These are phyloP conservation scores for Phytophthora litchii DNA, from an alignment of 352 stramenopile genomes.

Conservation along the genomic window DNA sequence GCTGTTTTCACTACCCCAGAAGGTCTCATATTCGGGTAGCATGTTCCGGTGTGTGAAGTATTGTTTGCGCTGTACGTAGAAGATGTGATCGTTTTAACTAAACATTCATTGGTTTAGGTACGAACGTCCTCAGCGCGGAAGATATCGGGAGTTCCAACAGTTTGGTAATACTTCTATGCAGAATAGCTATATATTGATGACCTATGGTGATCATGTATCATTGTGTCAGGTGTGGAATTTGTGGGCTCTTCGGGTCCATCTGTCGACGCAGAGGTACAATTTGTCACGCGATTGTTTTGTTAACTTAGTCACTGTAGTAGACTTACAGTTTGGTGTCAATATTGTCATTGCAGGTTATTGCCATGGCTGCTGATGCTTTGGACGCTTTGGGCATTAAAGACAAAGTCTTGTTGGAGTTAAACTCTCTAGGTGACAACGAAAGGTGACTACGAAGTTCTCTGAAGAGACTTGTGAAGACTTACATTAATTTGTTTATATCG, in stretches of 20 bases:
- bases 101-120: slow-evolving; percentile 49
- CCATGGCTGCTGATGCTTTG: slow-evolving; percentile 73
- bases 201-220: slow-evolving; percentile 10
- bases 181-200: neutral
- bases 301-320: neutral
- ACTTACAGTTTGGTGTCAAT: neutral
- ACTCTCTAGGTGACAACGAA: slow-evolving; percentile 81
- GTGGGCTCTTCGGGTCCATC: slow-evolving; percentile 77
- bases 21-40: slow-evolving; percentile 84
- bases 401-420: slow-evolving; percentile 78
- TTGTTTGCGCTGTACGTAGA: neutral
- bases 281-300: neutral
- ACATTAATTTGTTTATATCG: neutral
- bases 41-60: slow-evolving; percentile 78
- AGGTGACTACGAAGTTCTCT: slow-evolving; percentile 42
- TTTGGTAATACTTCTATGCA: slow-evolving; percentile 54
- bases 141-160: slow-evolving; percentile 89
- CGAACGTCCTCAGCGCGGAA: slow-evolving; percentile 84
- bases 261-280: slow-evolving; percentile 75
- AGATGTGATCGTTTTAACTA: neutral
- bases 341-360: slow-evolving; percentile 59
- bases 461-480: neutral
- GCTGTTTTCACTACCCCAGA: slow-evolving; percentile 74
- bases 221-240: slow-evolving; percentile 70
- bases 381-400: slow-evolving; percentile 54